phyloP scores from a whole-genome alignment of 139 green algal species.

The Chlamydomonas sp. region DNA sequence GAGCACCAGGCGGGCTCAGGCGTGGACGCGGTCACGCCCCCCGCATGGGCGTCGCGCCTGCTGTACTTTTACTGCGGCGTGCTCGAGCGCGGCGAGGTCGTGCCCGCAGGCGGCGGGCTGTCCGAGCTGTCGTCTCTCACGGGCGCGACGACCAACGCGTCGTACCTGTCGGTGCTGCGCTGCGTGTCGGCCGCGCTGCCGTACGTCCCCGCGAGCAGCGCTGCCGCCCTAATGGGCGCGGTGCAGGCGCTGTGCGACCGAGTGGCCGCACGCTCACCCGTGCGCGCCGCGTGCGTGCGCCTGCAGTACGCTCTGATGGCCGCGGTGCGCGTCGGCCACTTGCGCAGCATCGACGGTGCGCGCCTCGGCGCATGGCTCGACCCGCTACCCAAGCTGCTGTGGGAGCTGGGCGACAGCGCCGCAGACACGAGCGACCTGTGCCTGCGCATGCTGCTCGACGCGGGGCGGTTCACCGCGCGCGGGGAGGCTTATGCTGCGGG shows the following conservation, averaged over 20 bases:
- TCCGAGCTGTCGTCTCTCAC: not conserved
- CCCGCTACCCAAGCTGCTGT: conserved; percentile 40
- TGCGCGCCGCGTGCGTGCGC: conserved; percentile 16
- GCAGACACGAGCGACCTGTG: conserved; percentile 20
- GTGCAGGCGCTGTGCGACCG: conserved; percentile 8
- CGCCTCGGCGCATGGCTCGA: conserved; percentile 27
- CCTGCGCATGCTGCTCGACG: conserved; percentile 33
- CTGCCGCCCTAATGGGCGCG: conserved; percentile 15
- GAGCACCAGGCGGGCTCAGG: too few relatives aligned
- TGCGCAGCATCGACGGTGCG: not conserved
- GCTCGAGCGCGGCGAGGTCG: not conserved
- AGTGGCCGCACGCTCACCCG: conserved; percentile 6
- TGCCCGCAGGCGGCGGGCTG: not conserved
- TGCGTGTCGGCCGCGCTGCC: not conserved
- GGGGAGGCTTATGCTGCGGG: not conserved
- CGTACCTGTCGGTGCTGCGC: conserved; percentile 2
- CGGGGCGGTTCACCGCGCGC: conserved; percentile 16
- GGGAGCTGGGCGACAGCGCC: conserved; percentile 23
- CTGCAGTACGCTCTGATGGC: conserved; percentile 21
- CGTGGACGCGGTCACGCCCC: too few relatives aligned
- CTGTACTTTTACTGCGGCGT: not conserved
- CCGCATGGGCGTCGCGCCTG: not conserved
- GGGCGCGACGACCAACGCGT: not conserved
- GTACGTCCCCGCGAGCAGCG: not conserved
- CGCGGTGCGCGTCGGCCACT: too few relatives aligned